Evolutionary conservation across 1,284 basidiomycete genomes (phyloP), one percentile per base, ranked within the genome.

Genomic region (Cryptococcus hybrid): DNA sequence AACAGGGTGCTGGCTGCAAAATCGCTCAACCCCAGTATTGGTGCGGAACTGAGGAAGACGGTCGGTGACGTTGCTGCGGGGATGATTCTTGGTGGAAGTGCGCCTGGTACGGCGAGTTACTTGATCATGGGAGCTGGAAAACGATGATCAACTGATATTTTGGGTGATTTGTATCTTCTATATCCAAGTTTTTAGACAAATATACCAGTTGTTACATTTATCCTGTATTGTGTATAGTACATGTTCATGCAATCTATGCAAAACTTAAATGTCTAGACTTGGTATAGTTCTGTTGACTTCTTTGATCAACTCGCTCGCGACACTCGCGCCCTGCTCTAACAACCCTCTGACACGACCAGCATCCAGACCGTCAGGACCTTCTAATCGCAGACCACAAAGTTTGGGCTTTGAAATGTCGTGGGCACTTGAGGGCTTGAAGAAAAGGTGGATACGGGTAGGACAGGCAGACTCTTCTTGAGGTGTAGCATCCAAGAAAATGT

Each of bases 31-130:
- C 77, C 72, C 1, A 63, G 65, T 44, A 71, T 85, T 34, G 82
- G 83, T 6, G 83, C 83, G 5, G 85, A 87, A 59, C 84, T 91
- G 59, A 82, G 84, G 71, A 88, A 88, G 82, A 90, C 89, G 4
- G 81, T 92, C 47, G 90, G 90, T 3, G 89, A 92, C 73, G 84
- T 88, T n/a, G 87, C 85, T 9, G 84, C 86, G 15, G 85, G 85
- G 35, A 83, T 90, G 70, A 83, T 90, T 12, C 80, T 87, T 6
- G 80, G 83, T 1, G 83, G 85, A 6, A 72, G 74, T 9, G 60
- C 65, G 47, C 61, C 60, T 12, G 65, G 69, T 1, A 80, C 81
- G 54, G 82, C 84, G 3, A 88, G 85, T 47, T 75, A 89, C 58
- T 79, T 90, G 51, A 87, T 90, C 6, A 72, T 90, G 52, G 89